Base-by-base conservation (phyloP, 192 early-diverging fungal genomes). In the Diversispora eburnea region DNA sequence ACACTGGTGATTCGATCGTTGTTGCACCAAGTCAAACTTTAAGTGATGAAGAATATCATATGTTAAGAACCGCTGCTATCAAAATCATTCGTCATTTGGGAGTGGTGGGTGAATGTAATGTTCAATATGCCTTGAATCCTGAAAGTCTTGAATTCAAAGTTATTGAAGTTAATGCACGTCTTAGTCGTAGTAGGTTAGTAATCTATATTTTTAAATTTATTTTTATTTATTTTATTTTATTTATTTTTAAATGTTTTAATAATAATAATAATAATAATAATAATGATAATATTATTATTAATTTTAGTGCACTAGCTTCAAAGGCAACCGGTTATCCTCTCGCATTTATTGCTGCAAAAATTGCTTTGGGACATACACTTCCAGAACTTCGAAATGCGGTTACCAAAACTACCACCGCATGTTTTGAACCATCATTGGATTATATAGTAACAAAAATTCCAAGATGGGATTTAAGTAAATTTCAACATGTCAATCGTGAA, bases 1-100 rank as follows among this genome's bases (percentile, higher is more conserved):
- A 99, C 79, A 99, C 97, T n/a, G 97, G 97, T 64, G 97, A 99
- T 77, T 97, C 95, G 13, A 99, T 99, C 72, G 97, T 99, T 12
- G 93, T 99, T 73, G 97, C 97, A 8, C 97, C 97, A 33, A 94
- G 92, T 25, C 97, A 99, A 82, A 99, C 97, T 22, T 85, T 99
- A 46, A 92, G 90, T 62, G 95, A 99, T 82, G 95, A 95, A 64
- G 97, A 99, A 79, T 99, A 99, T 85, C 93, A 96, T 82, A 99
- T 99, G 97, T 89, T 99, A 33, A 90, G 97, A 74, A 89, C 93
- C 6, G 94, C 96, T 0, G 97, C 97, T 17, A 90, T 98, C 67
- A 99, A 96, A 62, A 92, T 99, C 42, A 95, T 99, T 73, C 91
- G 97, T 60, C 95, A 97, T 79, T 83, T 99, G 65, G 97, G 97